These are phyloP conservation scores for Fabrea salina DNA, from an alignment of 169 alveolate genomes.

Conservation along the genomic window DNA sequence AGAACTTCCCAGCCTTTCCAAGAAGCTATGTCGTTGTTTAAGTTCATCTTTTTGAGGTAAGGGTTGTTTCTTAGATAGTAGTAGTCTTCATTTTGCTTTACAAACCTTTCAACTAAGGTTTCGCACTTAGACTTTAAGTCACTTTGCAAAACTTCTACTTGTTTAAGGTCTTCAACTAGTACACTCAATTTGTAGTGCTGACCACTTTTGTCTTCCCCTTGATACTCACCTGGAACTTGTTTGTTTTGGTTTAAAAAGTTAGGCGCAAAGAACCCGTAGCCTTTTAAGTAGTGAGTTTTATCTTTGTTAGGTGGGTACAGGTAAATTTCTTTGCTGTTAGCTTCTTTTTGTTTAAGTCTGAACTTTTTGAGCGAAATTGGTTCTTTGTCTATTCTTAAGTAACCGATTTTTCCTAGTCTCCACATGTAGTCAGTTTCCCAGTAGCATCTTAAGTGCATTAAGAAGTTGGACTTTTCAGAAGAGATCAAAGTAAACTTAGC, in stretches of 20 bases:
- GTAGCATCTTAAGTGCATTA: constrained; percentile 44
- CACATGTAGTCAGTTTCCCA: constrained; percentile 62
- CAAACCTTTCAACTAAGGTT: constrained; percentile 16
- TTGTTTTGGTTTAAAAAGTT: constrained; percentile 28
- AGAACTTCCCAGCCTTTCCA: constrained; percentile 63
- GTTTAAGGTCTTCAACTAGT: constrained; percentile 33
- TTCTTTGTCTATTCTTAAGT: not conserved
- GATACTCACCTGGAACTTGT: constrained; percentile 37
- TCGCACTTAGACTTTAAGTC: constrained; percentile 22
- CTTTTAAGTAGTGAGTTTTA: constrained; percentile 23
- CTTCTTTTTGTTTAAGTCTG: constrained; percentile 20
- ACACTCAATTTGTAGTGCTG: constrained; percentile 5
- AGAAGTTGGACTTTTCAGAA: constrained; percentile 29
- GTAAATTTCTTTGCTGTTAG: constrained; percentile 12
- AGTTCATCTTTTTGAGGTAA: constrained; percentile 49
- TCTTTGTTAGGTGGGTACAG: constrained; percentile 8
- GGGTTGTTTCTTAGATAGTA: constrained; percentile 31
- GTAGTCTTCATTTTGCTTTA: not conserved
- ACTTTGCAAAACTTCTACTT: constrained; percentile 28
- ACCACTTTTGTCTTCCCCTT: constrained; percentile 28
- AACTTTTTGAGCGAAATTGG: constrained; percentile 10
- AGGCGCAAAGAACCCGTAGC: constrained; percentile 43
- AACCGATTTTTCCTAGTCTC: constrained; percentile 33
- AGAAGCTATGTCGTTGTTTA: constrained; percentile 43
- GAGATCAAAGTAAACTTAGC: constrained; percentile 34